A percentile compares a stretch with the other conserved stretches of the same genome.
These are phyloP conservation scores for Selaginella moellendorffii DNA, from an alignment of 75 land plant genomes.

Conservation along the genomic window DNA sequence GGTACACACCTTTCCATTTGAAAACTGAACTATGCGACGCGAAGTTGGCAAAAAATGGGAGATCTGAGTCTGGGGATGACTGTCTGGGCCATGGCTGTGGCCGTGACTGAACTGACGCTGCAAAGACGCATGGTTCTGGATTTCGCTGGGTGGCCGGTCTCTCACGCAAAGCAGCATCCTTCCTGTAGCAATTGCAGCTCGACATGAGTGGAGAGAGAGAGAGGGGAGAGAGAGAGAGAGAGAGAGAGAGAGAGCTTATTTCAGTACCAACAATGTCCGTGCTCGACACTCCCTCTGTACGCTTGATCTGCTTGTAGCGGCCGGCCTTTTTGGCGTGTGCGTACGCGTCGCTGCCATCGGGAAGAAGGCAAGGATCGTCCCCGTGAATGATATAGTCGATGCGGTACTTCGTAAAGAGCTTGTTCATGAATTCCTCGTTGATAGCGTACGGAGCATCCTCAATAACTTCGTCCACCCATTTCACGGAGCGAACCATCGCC, in stretches of 20 bases:
- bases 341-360: conserved; percentile 94
- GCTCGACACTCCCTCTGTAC: conserved; percentile 95
- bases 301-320: conserved; percentile 88
- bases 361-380: conserved; percentile 91
- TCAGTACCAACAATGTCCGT: conserved; percentile 90
- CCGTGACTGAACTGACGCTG: conserved; percentile 97
- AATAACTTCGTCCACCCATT: conserved; percentile 96
- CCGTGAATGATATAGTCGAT: conserved; percentile 96
- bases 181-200: too few species aligned
- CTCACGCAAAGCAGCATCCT: conserved; percentile 95
- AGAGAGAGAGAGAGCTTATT: too few species aligned
- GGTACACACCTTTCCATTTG: conserved; percentile 78
- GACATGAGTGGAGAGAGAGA: background rate
- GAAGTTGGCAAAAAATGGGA: conserved; percentile 95
- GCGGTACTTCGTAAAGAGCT: conserved; percentile 59
- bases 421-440: conserved; percentile 73
- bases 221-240: too few species aligned
- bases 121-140: conserved; percentile 52
- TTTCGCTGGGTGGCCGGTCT: conserved; percentile 54
- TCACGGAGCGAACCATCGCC: conserved; percentile 74
- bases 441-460: conserved; percentile 82
- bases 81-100: conserved; percentile 46
- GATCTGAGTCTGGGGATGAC: conserved; percentile 66
- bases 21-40: conserved; percentile 91
- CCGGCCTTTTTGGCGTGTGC: conserved; percentile 92